Conservation (phyloP, 805 yeast species). For the Helenozyma baotianmanensis region DNA sequence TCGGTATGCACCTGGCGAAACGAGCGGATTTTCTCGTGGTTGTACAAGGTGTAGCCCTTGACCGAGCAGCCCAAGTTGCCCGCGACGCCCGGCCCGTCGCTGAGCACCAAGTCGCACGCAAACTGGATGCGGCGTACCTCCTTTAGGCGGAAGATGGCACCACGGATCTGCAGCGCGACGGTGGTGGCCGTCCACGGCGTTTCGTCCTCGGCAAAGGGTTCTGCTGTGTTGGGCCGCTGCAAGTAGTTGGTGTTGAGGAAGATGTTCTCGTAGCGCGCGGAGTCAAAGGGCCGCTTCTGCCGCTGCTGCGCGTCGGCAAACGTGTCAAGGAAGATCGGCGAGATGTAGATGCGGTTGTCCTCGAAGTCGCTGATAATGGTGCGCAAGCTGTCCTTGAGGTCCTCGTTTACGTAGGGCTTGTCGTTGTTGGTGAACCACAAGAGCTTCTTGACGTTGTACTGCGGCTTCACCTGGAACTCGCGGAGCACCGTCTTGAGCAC, state of each 20-base stretch:
- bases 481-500: constrained; percentile 52
- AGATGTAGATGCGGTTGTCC: constrained; percentile 47
- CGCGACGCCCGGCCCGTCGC: constrained; percentile 36
- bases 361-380: constrained; percentile 58
- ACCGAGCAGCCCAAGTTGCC: constrained; percentile 55
- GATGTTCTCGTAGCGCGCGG: constrained; percentile 50
- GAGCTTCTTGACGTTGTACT: constrained; percentile 53
- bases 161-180: constrained; percentile 32
- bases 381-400: constrained; percentile 46
- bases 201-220: constrained; percentile 5
- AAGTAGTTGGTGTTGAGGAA: constrained; percentile 48
- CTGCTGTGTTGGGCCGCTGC: constrained; percentile 11
- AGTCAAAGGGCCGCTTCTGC: constrained; percentile 27
- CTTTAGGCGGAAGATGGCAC: constrained; percentile 49
- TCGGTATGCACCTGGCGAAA: constrained; percentile 51
- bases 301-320: constrained; percentile 4
- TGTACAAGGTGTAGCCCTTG: constrained; percentile 64
- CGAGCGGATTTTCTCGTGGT: constrained; percentile 48
- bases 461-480: constrained; percentile 44
- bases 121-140: constrained; percentile 63
- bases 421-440: constrained; percentile 76
- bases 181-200: constrained; percentile 8
- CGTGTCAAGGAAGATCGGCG: constrained; percentile 55
- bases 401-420: constrained; percentile 48
- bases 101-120: constrained; percentile 54